Base-by-base conservation (phyloP, 495 filamentous ascomycete genomes). In the Lindgomyces ingoldianus region DNA sequence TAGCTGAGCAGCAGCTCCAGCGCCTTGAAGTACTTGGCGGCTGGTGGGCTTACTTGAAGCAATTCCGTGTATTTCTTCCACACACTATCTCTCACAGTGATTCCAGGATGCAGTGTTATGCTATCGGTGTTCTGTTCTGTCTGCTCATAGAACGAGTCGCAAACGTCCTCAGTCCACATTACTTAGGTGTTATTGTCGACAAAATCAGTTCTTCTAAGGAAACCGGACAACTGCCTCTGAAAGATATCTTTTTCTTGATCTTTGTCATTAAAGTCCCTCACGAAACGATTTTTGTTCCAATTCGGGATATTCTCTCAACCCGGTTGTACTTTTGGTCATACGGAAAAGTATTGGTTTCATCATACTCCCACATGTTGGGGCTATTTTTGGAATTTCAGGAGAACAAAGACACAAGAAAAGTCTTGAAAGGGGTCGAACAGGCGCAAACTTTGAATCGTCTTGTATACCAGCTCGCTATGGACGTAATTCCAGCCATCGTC, bases 381-480 rank as follows among this genome's bases (percentile, higher is more conserved):
- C 80, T 94, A 21, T 91, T 88, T 0, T 86, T 85, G 57, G 90
- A 93, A 66, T 93, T 90, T 62, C 90, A 94, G 70, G 86, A 86
- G 61, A 82, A 83, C 57, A 91, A 91, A 75, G 84, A 83, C 54
- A 86, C 84, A 3, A 89, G 84, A 12, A 87, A 91, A 66, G 79
- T 91, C 33, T 84, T 83, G 65, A 79, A 83, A 64, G 84, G 88
- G 1, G 83, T 91, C 30, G 77, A 78, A 30, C 85, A 87, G 65
- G 89, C 87, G 9, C 74, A 80, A 36, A 81, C 83, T 41, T 78
- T 93, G 12, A 82, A 81, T 36, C 80, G 81, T 62, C 77, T 91
- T 53, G 74, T 90, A 19, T 84, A 91, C 41, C 81, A 81, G 10
- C 72, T 91, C 46, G 80, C 85, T 47, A 90, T 91, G 70, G 77